Evolutionary conservation across 768 basidiomycete species (phyloP), one percentile per base, ranked within the genome.

Genomic region (Mycena sanguinolenta): DNA sequence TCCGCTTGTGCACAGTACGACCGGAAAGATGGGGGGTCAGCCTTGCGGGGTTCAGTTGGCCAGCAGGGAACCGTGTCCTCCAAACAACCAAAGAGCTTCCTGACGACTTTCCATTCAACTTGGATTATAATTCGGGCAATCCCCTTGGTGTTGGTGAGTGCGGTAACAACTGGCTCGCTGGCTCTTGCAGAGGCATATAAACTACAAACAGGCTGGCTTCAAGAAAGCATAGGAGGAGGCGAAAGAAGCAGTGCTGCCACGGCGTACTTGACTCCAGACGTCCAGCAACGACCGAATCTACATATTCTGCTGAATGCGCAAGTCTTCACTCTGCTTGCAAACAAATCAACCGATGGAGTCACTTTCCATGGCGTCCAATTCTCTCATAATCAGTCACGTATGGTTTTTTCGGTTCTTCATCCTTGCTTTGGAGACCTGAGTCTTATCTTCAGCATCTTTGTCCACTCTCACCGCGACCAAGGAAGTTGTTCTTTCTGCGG

Each of bases 1-100:
- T 64, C 83, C 85, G 3, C 30, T 71, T 0, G 67, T 82, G 23
- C 85, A 85, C 67, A 78, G 83, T 17, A 75, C 74, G 25, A 60
- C 70, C 12, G 84, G 85, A 13, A 74, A 75, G 7, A 75, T 74
- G 30, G 63, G 68, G 0, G 79, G n/a, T 82, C 54, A 81, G 79
- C 62, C 73, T 84, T 7, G 73, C 73, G 79, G 61, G 61, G 17
- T 50, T 34, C 46, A 23, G 17, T 4, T 55, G 66, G 21, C 65
- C 69, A 28, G 75, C 82, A 81, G 83, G 63, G n/a, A 21, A 4
- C 46, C 58, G 4, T 50, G 76, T 81, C 28, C 73, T 84, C 17
- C 64, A 76, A n/a, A 81, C 82, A 4, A 78, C 81, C 0, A 14
- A 72, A 0, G 74, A 82, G 30, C n/a, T 55, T 30, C 70, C 65